These are phyloP conservation scores for Aspergillus calidoustus DNA, from an alignment of 2,329 filamentous ascomycete species.

Conservation along the genomic window DNA sequence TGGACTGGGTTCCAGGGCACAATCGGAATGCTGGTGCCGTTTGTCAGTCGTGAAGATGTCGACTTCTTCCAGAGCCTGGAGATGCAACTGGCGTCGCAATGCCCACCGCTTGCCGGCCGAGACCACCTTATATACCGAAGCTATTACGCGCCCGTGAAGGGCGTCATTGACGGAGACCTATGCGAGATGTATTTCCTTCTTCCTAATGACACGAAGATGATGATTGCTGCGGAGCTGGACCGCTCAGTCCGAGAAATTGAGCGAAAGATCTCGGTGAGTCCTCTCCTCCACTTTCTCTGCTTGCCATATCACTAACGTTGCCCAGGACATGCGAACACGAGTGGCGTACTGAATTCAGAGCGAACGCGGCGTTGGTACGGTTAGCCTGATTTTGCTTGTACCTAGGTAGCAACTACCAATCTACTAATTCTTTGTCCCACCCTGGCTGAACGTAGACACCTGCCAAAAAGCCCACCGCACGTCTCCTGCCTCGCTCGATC, in stretches of 20 bases:
- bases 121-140: constrained; percentile 95
- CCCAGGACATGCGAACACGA: constrained; percentile 60
- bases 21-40: constrained; percentile 89
- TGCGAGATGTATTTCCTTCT: constrained; percentile 89
- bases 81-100: constrained; percentile 81
- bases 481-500: constrained; percentile 60
- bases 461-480: background rate
- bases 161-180: constrained; percentile 93
- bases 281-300: background rate
- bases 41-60: constrained; percentile 87
- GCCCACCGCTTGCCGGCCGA: constrained; percentile 84
- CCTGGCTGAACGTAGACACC: background rate
- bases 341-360: constrained; percentile 55
- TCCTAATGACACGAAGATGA: constrained; percentile 86
- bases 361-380: constrained; percentile 24
- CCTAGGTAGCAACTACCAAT: constrained; percentile 16
- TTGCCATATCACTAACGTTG: constrained; percentile 20
- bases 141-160: constrained; percentile 96
- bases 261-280: constrained; percentile 79
- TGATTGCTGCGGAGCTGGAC: constrained; percentile 92
- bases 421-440: background rate
- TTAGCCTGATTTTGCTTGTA: constrained; percentile 20
- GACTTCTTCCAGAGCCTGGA: constrained; percentile 98
- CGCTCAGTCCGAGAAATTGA: constrained; percentile 91
- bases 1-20: constrained; percentile 97